Evolutionary conservation across 371 early-diverging fungal species (phyloP), one percentile per base, ranked within the genome.

Genomic region (Apophysomyces variabilis): DNA sequence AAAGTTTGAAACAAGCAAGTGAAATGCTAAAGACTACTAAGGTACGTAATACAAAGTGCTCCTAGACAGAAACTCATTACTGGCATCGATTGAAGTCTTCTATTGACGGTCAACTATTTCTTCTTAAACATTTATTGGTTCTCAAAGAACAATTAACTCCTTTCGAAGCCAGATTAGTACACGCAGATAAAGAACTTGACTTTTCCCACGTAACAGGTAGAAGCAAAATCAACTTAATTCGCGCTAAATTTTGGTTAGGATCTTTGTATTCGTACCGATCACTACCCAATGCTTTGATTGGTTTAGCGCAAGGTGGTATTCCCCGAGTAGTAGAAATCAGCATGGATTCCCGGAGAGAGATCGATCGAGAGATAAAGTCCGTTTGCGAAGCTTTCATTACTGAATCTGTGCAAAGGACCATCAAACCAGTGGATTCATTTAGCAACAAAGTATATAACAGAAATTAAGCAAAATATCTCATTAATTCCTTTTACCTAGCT

Each of bases 81-180:
- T 41, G 32, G 18, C 45, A 32, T 37, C 9, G 59, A 13, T 50
- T 44, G 5, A 73, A 86, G 87, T 62, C 79, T 18, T 82, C 76
- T 35, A 68, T 90, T 8, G 95, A 94, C 67, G 90, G 89, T 5
- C 89, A 91, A 57, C 72, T 93, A 32, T 94, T 94, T 70, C 72
- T 93, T 61, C 89, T 94, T 60, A 94, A 92, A 69, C 92, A 94
- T 68, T 64, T 94, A 54, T 70, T 94, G 38, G 88, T 90, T 60
- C 80, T 94, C 32, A 88, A 93, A 60, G 95, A 94, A 58, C 91
- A 92, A 65, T 87, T 92, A 7, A 84, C 90, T 1, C 87, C 90
- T 4, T 94, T 92, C 74, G 92, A 90, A 64, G 87, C 87, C 35
- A 84, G 85, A 62, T 84, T 93, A 67, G 85, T 92, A 1, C 90